Evolutionary conservation across 1,139 yeast species (phyloP), one percentile per base, ranked within the genome.

Genomic region (Hanseniaspora gamundiae): DNA sequence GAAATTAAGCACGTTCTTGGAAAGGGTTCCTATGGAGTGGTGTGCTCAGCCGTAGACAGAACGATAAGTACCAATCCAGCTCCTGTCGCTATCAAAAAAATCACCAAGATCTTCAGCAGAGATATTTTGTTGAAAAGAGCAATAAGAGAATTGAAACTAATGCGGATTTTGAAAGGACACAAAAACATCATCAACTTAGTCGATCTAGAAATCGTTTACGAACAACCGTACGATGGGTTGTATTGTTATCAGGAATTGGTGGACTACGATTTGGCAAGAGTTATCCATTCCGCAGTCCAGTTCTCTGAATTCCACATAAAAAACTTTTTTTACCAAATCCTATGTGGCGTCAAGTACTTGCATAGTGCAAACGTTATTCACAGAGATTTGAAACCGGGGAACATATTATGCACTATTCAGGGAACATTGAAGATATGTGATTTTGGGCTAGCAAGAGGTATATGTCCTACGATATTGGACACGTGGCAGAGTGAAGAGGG

Each of bases 21-120:
- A 0, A 77, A 80, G 52, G 97, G 97, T 0, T 79, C 95, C 0
- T 88, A 85, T 59, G 97, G 97, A 1, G 76, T 80, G 0, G 97
- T 91, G 3, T 82, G 91, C 54, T 74, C 86, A 5, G 96, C 94
- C 0, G 58, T 78, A 11, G 95, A 88, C 59, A 64, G 58, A 19
- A 38, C 56, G 1, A 48, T 52, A 52, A 38, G 61, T 40, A 51
- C 49, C 9, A 59, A 57, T 27, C 58, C 60, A 14, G 51, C 55
- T 8, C 51, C 68, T 42, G 55, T 77, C 56, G 96, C 96, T 8
- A 80, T 87, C 44, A 88, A 88, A 59, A 83, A 82, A 56, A 81
- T 86, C 14, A 71, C 78, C 38, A 73, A 74, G 52, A 81, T 84
- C 26, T 81, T 82, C 55, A 67, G 68, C 38, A 74, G 73, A 49